Evolutionary conservation across 2,329 filamentous ascomycete genomes (phyloP), one percentile per base, ranked within the genome.

Genomic region (Zasmidium angulare): DNA sequence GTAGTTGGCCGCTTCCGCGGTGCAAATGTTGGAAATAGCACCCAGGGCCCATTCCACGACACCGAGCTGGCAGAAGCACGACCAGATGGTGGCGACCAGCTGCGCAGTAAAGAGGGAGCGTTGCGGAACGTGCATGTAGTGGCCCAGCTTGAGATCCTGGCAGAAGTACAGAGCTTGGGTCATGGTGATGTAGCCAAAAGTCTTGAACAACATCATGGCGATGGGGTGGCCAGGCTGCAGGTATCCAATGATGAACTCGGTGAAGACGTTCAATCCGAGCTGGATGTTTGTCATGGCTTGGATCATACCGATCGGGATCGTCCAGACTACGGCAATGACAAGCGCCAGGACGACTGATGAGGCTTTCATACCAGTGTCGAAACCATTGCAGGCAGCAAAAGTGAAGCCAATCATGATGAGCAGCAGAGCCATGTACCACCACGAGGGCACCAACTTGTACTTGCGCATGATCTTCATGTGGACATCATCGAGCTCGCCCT

Each of bases 251-350:
- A 67, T 62, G 52, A 66, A 61, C 40, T 65, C 63, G 3, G 63
- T 63, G 54, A 69, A 64, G 20, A 70, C 67, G 36, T 70, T 69
- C 29, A 70, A 47, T 21, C 63, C 63, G 3, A 68, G 59, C 26
- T 65, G 60, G 20, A 67, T 68, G 73, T 95, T 96, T 17, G 91
- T 96, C 66, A 96, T 91, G 21, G 91, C 91, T 89, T 93, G 95
- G 69, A 96, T 89, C 71, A 96, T 96, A 63, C 91, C 91, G 63
- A 95, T 93, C 7, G 91, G 91, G 62, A 96, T 91, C 75, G 95
- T 96, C 63, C 95, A 88, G 53, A 92, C 75, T 22, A 86, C 85
- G 62, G 90, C 92, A 56, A 96, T 91, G 46, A 80, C 85, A 1
- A 96, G 81, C 1, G 91, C 89, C 4, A 96, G 82, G 7, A 96